phyloP scores from a whole-genome alignment of 768 basidiomycete genomes.

The Boletus eberwhitei region DNA sequence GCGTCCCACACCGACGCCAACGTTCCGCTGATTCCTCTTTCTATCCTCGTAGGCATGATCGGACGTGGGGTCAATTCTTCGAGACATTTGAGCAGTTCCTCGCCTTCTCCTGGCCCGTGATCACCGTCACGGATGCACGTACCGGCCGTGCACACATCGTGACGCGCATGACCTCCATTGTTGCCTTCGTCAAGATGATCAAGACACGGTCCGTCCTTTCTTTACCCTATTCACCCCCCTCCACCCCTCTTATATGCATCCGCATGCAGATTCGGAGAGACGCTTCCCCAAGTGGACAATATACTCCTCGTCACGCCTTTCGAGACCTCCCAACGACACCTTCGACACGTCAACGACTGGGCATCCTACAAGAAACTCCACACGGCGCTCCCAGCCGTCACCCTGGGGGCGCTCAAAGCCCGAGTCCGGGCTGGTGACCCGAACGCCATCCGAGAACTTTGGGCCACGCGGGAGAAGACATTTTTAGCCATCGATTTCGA shows the following conservation, averaged over 20 bases:
- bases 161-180: constrained; percentile 67
- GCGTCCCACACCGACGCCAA: background rate
- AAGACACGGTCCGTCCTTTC: constrained; percentile 56
- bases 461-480: constrained; percentile 67
- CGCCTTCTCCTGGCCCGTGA: constrained; percentile 78
- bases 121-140: constrained; percentile 68
- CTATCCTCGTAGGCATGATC: constrained; percentile 57
- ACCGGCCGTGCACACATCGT: constrained; percentile 78
- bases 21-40: background rate
- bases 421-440: constrained; percentile 68
- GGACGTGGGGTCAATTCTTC: constrained; percentile 77
- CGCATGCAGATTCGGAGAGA: constrained; percentile 61
- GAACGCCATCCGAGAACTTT: constrained; percentile 59
- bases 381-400: constrained; percentile 65
- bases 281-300: constrained; percentile 67
- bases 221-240: background rate
- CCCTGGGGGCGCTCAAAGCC: constrained; percentile 59
- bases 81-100: constrained; percentile 77
- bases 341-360: constrained; percentile 69
- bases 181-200: constrained; percentile 81
- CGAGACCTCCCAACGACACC: constrained; percentile 63
- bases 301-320: constrained; percentile 67
- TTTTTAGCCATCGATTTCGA: constrained; percentile 76
- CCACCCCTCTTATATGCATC: background rate
- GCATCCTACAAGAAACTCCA: constrained; percentile 66